phyloP scores from a whole-genome alignment of 352 stramenopile species.

The Peronospora belbahrii region DNA sequence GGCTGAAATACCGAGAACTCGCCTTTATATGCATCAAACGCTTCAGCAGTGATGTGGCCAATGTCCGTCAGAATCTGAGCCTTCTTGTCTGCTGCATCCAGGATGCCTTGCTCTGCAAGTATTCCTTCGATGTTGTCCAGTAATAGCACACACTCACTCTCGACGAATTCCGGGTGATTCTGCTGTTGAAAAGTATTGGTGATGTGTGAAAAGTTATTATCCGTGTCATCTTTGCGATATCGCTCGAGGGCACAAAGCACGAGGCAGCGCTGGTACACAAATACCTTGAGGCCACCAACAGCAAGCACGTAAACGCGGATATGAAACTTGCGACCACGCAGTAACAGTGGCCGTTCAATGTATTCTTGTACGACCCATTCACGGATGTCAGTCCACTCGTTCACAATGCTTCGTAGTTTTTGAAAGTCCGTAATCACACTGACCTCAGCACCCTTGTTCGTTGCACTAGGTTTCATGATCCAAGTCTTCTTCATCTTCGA shows the following conservation, averaged over 20 bases:
- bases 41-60: slow-evolving; percentile 46
- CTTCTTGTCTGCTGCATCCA: slow-evolving; percentile 32
- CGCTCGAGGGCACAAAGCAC: slow-evolving; percentile 45
- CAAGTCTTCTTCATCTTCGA: slow-evolving; percentile 30
- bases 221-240: slow-evolving; percentile 36
- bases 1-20: slow-evolving; percentile 72
- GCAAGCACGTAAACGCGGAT: slow-evolving; percentile 59
- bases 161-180: slow-evolving; percentile 55
- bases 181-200: slow-evolving; percentile 77
- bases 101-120: slow-evolving; percentile 34
- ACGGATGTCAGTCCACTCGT: slow-evolving; percentile 59
- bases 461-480: slow-evolving; percentile 73
- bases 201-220: slow-evolving; percentile 64
- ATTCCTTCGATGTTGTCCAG: slow-evolving; percentile 53
- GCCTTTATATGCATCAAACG: slow-evolving; percentile 61
- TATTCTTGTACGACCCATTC: slow-evolving; percentile 62
- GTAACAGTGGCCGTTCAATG: slow-evolving; percentile 44
- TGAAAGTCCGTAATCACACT: slow-evolving; percentile 53
- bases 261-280: slow-evolving; percentile 58
- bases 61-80: slow-evolving; percentile 56
- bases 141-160: slow-evolving; percentile 57
- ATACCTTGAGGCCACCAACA: slow-evolving; percentile 54
- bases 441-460: slow-evolving; percentile 69
- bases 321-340: slow-evolving; percentile 62
- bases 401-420: slow-evolving; percentile 52